These are phyloP conservation scores for Saccharomyces hybrid DNA, from an alignment of 1,139 yeast genomes.

Conservation along the genomic window DNA sequence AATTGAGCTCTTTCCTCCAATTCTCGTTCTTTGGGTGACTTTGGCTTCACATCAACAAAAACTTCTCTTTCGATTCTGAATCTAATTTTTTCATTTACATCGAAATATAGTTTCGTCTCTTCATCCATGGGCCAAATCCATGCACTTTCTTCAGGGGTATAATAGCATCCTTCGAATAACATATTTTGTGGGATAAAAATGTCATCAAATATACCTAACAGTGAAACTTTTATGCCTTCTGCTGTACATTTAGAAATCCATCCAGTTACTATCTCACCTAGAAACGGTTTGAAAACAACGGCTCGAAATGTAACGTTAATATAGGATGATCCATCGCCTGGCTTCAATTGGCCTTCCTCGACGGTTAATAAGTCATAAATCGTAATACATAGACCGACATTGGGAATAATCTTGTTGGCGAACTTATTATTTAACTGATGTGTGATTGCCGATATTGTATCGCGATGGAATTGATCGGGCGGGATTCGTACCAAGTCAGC, in stretches of 20 bases:
- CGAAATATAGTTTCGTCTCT: slow-evolving; percentile 69
- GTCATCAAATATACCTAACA: slow-evolving; percentile 81
- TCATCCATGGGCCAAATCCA: slow-evolving; percentile 90
- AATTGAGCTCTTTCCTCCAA: slow-evolving; percentile 32
- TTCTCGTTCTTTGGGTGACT: slow-evolving; percentile 49
- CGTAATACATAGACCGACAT: slow-evolving; percentile 75
- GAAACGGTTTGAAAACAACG: slow-evolving; percentile 84
- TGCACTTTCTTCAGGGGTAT: slow-evolving; percentile 69
- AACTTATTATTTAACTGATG: slow-evolving; percentile 80
- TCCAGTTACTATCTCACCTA: slow-evolving; percentile 90
- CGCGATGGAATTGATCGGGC: slow-evolving; percentile 73
- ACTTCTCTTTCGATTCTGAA: slow-evolving; percentile 86
- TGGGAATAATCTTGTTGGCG: slow-evolving; percentile 74
- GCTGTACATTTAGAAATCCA: slow-evolving; percentile 84
- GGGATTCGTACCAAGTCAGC: slow-evolving; percentile 82
- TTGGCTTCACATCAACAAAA: slow-evolving; percentile 76
- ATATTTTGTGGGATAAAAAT: slow-evolving; percentile 77
- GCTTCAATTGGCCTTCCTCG: slow-evolving; percentile 81
- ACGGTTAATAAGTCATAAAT: slow-evolving; percentile 75
- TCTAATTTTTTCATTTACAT: slow-evolving; percentile 82
- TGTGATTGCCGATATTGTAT: slow-evolving; percentile 54
- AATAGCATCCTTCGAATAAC: slow-evolving; percentile 72
- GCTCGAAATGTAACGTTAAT: slow-evolving; percentile 69
- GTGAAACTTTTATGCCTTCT: slow-evolving; percentile 65
- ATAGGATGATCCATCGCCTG: slow-evolving; percentile 93